These are phyloP conservation scores for Mucor velutinosus DNA, from an alignment of 371 early-diverging fungal species.

Conservation along the genomic window DNA sequence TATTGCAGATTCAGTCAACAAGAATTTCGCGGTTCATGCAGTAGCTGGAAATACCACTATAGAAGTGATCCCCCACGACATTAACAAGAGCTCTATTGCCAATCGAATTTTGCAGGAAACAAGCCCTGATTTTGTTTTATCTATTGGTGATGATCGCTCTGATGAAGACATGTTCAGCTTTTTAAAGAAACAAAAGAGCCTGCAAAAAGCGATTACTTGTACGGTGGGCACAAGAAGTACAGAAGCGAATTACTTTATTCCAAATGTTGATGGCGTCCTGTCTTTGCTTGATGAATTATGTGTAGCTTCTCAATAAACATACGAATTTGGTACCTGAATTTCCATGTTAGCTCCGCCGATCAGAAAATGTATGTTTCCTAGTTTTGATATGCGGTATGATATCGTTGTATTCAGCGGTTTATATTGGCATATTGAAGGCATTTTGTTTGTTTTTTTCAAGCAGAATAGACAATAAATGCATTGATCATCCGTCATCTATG, in stretches of 20 bases:
- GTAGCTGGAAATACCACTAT: slow-evolving; percentile 91
- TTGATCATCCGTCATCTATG: too few species aligned
- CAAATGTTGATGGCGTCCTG: slow-evolving; percentile 53
- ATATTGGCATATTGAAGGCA: too few species aligned
- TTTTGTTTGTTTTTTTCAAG: too few species aligned
- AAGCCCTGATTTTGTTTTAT: slow-evolving; percentile 68
- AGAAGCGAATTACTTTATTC: slow-evolving; percentile 59
- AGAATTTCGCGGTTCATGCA: slow-evolving; percentile 87
- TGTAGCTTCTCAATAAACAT: background rate
- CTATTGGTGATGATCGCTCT: slow-evolving; percentile 81
- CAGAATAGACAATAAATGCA: too few species aligned
- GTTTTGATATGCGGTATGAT: too few species aligned
- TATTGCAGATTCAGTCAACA: slow-evolving; percentile 79
- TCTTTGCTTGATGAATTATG: slow-evolving; percentile 34
- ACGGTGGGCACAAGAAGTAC: slow-evolving; percentile 63
- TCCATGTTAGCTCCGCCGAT: too few species aligned
- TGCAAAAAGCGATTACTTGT: slow-evolving; percentile 51
- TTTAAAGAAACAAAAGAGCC: slow-evolving; percentile 51
- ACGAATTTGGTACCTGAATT: too few species aligned
- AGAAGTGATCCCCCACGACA: slow-evolving; percentile 79
- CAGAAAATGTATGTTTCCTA: too few species aligned
- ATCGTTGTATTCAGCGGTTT: too few species aligned
- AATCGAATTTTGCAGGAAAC: slow-evolving; percentile 60
- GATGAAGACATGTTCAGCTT: slow-evolving; percentile 87
- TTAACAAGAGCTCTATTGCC: slow-evolving; percentile 67